phyloP scores from a whole-genome alignment of 495 filamentous ascomycete genomes.

The Penicillium angulare region DNA sequence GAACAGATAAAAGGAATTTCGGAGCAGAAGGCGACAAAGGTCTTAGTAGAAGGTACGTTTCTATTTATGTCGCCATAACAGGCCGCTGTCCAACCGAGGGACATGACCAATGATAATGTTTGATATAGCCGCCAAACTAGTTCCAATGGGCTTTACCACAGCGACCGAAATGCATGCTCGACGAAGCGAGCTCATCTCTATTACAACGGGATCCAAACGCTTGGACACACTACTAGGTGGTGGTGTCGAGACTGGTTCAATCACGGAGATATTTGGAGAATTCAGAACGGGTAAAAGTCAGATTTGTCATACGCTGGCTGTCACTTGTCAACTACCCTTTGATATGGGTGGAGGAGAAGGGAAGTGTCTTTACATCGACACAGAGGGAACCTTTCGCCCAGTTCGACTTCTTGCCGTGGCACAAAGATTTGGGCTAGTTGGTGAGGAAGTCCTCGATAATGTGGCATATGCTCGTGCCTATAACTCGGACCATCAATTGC shows the following conservation, averaged over 20 bases:
- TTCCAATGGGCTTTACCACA: slow-evolving; percentile 98
- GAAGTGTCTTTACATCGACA: slow-evolving; percentile 99
- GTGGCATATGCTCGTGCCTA: slow-evolving; percentile 97
- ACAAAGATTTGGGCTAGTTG: slow-evolving; percentile 88
- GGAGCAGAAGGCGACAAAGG: slow-evolving; percentile 89
- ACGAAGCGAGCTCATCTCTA: slow-evolving; percentile 92
- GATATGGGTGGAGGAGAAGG: slow-evolving; percentile 99
- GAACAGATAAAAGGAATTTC: slow-evolving; percentile 98
- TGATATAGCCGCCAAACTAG: slow-evolving; percentile 78
- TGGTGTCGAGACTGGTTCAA: slow-evolving; percentile 93
- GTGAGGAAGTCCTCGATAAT: slow-evolving; percentile 97
- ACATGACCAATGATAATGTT: not conserved
- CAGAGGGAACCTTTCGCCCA: slow-evolving; percentile 94
- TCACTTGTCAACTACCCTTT: slow-evolving; percentile 95
- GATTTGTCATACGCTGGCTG: slow-evolving; percentile 96
- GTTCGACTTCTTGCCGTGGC: slow-evolving; percentile 89
- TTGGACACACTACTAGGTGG: slow-evolving; percentile 93
- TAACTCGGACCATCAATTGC: slow-evolving; percentile 96
- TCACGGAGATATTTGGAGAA: slow-evolving; percentile 98
- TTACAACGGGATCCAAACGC: slow-evolving; percentile 96
- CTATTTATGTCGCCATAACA: not conserved
- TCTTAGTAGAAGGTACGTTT: slow-evolving; percentile 79
- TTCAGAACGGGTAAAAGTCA: slow-evolving; percentile 98
- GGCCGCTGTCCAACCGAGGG: slow-evolving; percentile 2
- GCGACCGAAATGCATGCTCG: slow-evolving; percentile 99